A percentile compares a stretch with the other conserved stretches of the same genome.
Evolutionary conservation across 495 filamentous ascomycete species (phyloP).

Genomic region (Rostrohypoxylon terebratum): DNA sequence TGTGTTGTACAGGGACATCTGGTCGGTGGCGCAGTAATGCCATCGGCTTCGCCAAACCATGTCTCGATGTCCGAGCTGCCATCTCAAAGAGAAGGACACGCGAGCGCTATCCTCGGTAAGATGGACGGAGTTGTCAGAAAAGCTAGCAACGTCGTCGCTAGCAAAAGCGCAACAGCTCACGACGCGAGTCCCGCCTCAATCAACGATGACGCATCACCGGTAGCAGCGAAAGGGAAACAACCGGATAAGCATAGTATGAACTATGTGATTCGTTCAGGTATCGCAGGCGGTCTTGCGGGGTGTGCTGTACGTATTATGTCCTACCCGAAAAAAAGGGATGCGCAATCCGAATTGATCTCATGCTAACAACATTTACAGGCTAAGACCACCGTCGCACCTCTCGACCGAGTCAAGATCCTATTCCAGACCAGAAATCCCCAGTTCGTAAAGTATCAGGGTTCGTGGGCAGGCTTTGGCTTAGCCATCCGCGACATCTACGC

Average conservation of each 20-base stretch:
- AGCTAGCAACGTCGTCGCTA: conserved; percentile 38
- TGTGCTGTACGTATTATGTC: conserved; percentile 73
- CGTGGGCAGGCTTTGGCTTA: conserved; percentile 79
- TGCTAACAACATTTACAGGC: conserved; percentile 65
- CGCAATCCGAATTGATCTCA: neutral
- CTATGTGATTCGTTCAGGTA: conserved; percentile 81
- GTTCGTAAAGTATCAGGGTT: conserved; percentile 90
- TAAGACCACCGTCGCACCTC: conserved; percentile 94
- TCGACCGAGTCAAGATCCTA: conserved; percentile 98
- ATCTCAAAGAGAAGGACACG: conserved; percentile 52
- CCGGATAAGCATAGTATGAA: conserved; percentile 78
- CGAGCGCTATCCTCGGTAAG: conserved; percentile 42
- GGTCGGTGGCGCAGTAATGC: conserved; percentile 58
- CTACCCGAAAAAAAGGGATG: neutral
- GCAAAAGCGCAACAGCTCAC: conserved; percentile 30
- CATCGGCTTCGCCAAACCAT: conserved; percentile 62
- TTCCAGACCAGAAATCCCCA: conserved; percentile 96
- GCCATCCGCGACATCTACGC: conserved; percentile 87
- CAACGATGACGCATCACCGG: conserved; percentile 57
- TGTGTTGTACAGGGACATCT: conserved; percentile 4
- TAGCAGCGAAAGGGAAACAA: conserved; percentile 50
- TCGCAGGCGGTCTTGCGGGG: conserved; percentile 90
- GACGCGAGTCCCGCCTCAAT: conserved; percentile 40
- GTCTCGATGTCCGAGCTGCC: conserved; percentile 59
- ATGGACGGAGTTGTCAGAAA: conserved; percentile 43